Evolutionary conservation across 1,284 basidiomycete genomes (phyloP), one percentile per base, ranked within the genome.

Genomic region (Papiliotrema laurentii): DNA sequence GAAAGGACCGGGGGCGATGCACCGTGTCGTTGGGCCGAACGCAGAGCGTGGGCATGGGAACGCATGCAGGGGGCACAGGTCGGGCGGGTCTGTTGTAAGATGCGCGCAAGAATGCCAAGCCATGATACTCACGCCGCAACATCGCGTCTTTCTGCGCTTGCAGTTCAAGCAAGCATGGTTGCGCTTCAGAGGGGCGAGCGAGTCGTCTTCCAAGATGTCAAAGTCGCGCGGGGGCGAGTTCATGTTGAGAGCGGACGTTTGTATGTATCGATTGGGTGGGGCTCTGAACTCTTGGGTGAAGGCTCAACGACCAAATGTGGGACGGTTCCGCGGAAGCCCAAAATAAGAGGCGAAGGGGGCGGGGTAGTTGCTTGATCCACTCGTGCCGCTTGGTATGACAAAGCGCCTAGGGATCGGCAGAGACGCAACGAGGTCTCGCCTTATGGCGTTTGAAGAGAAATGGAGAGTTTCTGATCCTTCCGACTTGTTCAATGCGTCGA

Each of bases 81-180:
- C 5, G 69, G 69, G 30, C 56, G 52, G 25, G 58, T 50, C 63
- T 65, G 42, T 41, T 7, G 28, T 44, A 21, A 38, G 28, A 21
- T 16, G 45, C 27, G 13, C 9, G 31, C 5, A 4, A 6, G 45
- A 19, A 22, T 2, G 31, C 6, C 21, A 28, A 24, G 26, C 27
- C 11, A 5, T 28, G 25, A 2, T 36, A 59, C 63, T 47, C 34
- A 66, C 63, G 10, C 61, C 69, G 47, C 69, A 67, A 43, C 69
- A 72, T 50, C 69, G 69, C 27, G 69, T 66, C 47, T 72, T 72
- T 18, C 69, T 60, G 46, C 67, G 67, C 58, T 72, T 72, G 56
- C 69, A 72, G 54, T 69, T 58, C 21, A 68, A 51, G 51, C 69
- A 72, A 5, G 69, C 69, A 43, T 69, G 67, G 53, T 72, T 72